These are phyloP conservation scores for Aspergillus vadensis DNA, from an alignment of 2,329 filamentous ascomycete genomes.

Conservation along the genomic window DNA sequence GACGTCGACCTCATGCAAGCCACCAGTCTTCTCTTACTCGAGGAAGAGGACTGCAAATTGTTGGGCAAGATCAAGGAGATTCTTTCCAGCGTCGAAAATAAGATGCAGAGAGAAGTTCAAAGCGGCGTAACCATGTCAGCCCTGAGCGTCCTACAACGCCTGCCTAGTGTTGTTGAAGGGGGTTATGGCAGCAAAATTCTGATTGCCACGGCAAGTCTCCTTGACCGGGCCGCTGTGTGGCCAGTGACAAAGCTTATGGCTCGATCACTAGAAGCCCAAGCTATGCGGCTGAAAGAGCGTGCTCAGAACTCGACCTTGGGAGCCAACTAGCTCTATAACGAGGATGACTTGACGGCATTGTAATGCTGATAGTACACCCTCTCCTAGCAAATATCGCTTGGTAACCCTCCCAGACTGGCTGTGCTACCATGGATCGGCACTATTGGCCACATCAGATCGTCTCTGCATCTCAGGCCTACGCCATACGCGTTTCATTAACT, in stretches of 20 bases:
- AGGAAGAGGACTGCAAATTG: constrained; percentile 87
- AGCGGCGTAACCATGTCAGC: constrained; percentile 57
- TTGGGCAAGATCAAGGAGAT: constrained; percentile 81
- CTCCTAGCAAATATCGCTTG: too few species aligned
- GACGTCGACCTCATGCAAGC: constrained; percentile 77
- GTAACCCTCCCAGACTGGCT: too few species aligned
- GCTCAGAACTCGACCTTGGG: constrained; percentile 45
- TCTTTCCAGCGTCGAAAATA: constrained; percentile 72
- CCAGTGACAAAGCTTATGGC: constrained; percentile 75
- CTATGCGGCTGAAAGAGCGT: constrained; percentile 63
- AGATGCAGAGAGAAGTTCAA: constrained; percentile 66
- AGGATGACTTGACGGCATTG: neutral
- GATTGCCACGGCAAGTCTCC: constrained; percentile 79
- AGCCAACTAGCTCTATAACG: constrained; percentile 11
- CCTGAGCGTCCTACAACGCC: constrained; percentile 52
- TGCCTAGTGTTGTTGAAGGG: constrained; percentile 63
- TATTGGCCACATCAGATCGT: too few species aligned
- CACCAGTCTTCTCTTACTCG: constrained; percentile 83
- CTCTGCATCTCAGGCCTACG: too few species aligned
- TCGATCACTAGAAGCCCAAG: constrained; percentile 65
- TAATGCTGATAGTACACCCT: too few species aligned
- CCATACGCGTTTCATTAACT: too few species aligned
- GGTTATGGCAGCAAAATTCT: constrained; percentile 85
- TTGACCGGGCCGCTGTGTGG: constrained; percentile 90
- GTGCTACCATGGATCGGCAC: too few species aligned